phyloP scores from a whole-genome alignment of 1,139 yeast species.

The Eremothecium sinecaudum region DNA sequence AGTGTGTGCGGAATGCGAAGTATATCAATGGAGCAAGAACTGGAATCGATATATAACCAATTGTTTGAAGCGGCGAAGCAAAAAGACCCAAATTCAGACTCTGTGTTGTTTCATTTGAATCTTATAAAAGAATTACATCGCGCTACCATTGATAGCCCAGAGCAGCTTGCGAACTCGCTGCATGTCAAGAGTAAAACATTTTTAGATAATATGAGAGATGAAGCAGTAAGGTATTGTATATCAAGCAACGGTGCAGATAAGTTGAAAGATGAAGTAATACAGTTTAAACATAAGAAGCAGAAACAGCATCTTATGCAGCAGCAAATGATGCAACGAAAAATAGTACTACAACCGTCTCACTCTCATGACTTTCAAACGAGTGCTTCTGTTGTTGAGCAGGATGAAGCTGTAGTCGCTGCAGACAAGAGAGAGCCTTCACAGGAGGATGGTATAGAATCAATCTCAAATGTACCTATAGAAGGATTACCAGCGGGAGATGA shows the following conservation, averaged over 20 bases:
- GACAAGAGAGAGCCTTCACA: background rate
- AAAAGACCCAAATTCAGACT: slow-evolving; percentile 28
- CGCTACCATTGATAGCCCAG: slow-evolving; percentile 10
- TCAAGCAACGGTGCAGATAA: slow-evolving; percentile 21
- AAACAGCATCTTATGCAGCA: slow-evolving; percentile 7
- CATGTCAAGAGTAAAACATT: background rate
- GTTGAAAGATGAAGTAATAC: slow-evolving; percentile 28
- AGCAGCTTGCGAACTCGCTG: slow-evolving; percentile 1
- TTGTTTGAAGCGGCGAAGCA: slow-evolving; percentile 30
- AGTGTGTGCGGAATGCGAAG: slow-evolving; percentile 72
- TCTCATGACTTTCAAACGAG: background rate
- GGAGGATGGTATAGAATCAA: background rate
- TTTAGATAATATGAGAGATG: slow-evolving; percentile 17
- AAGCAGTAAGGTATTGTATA: slow-evolving; percentile 21
- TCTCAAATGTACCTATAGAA: background rate
- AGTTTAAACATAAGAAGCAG: slow-evolving; percentile 27
- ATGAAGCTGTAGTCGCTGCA: background rate
- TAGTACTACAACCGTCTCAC: background rate
- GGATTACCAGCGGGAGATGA: slow-evolving; percentile 5
- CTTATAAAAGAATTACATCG: slow-evolving; percentile 30
- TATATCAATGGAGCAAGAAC: slow-evolving; percentile 65
- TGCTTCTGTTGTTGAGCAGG: background rate
- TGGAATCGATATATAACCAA: slow-evolving; percentile 61
- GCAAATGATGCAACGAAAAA: slow-evolving; percentile 1
- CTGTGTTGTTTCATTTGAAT: slow-evolving; percentile 29